Percentiles rank a stretch among this genome's conserved stretches.
phyloP scores from a whole-genome alignment of 495 filamentous ascomycete genomes.

The Xylaria venustula region DNA sequence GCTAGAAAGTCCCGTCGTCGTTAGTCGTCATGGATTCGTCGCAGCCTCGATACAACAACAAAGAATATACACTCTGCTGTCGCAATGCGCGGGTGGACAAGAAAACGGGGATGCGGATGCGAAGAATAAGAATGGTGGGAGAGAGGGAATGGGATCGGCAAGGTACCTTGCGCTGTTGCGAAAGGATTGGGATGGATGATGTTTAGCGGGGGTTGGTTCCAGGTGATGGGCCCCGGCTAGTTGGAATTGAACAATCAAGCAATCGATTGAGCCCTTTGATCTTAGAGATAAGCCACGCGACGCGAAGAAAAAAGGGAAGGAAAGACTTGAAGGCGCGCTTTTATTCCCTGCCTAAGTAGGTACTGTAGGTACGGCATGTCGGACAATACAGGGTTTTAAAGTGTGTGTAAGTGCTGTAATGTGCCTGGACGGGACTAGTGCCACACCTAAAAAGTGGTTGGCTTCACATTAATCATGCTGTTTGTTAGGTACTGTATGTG shows the following conservation, averaged over 20 bases:
- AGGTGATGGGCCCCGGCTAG: not conserved
- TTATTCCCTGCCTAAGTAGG: not conserved
- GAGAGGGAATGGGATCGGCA: not conserved
- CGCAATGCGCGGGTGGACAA: not conserved
- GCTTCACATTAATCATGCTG: too few species aligned
- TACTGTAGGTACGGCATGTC: too few species aligned
- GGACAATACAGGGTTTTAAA: too few species aligned
- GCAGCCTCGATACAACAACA: not conserved
- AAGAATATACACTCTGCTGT: not conserved
- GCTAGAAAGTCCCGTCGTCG: too few species aligned
- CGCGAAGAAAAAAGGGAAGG: constrained; percentile 8
- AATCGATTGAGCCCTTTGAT: constrained; percentile 6
- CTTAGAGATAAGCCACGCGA: constrained; percentile 14
- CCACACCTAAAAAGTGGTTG: too few species aligned
- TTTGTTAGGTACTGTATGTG: too few species aligned
- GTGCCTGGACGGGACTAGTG: too few species aligned
- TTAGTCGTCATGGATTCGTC: not conserved
- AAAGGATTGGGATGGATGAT: constrained; percentile 1
- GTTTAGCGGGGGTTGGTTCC: constrained; percentile 9
- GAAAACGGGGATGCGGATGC: not conserved
- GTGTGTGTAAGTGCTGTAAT: too few species aligned
- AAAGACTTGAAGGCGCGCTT: constrained; percentile 6
- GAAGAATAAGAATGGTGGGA: not conserved
- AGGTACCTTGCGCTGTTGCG: not conserved
- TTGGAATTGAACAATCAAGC: constrained; percentile 9